Base-by-base conservation (phyloP, 139 green algal species). In the Chlorokybus atmophyticus region DNA sequence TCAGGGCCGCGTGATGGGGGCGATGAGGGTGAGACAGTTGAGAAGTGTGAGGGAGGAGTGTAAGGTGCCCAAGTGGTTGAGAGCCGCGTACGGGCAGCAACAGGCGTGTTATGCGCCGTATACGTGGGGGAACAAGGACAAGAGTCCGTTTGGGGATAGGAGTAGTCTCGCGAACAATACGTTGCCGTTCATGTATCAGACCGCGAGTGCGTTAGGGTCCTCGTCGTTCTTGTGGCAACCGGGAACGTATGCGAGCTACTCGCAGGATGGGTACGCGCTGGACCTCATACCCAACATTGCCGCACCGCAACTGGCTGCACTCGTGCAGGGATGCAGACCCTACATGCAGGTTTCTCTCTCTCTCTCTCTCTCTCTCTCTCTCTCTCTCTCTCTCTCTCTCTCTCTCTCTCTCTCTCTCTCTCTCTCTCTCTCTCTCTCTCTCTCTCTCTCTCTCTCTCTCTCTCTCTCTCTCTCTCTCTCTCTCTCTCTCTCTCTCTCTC, bases 241-340 rank as follows among this genome's bases (percentile, higher is more conserved):
- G 3, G 62, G 62, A 17, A 28, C 0, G 10, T 67, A 48, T 32
- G 51, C n/a, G 8, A 61, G n/a, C 17, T 72, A 72, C 40, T 3
- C 3, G 14, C 64, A 72, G 64, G 39, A 56, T 50, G 64, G 64
- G 4, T 72, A 52, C 39, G 48, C 47, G 1, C 47, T 72, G 24
- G 64, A 72, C 64, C 4, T 66, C 4, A n/a, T 72, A 21, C 64
- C 64, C 19, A 72, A 72, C 56, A 17, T 72, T 2, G 23, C 56
- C 7, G 21, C 59, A 5, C 52, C 29, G 49, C 28, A 21, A 10
- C 25, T 70, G 25, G 62, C 52, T 3, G 4, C 55, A 21, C 29
- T 55, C 19, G 25, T 70, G 25, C 5, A 57, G 23, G 40, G 24
- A n/a, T 70, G 62, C 52, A 17, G 19, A 3, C 42, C 52, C 4